Percentiles rank a stretch among this genome's conserved stretches.
These are phyloP conservation scores for Vanrija sp. DNA, from an alignment of 1,284 basidiomycete species.

Conservation along the genomic window DNA sequence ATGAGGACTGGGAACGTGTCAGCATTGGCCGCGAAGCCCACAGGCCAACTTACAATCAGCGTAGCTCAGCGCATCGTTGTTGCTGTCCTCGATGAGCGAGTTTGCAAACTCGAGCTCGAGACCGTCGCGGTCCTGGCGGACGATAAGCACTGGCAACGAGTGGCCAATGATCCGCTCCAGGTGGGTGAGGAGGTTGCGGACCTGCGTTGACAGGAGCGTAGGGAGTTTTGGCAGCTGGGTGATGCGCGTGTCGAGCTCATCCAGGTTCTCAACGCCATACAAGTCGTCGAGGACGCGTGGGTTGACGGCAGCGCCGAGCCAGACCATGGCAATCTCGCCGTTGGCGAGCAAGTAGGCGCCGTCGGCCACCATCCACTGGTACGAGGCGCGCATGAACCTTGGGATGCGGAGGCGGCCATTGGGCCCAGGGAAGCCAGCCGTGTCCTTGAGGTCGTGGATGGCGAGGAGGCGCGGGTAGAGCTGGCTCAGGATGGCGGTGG, in stretches of 20 bases:
- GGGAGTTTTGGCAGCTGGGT: constrained; percentile 68
- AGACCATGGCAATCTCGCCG: constrained; percentile 83
- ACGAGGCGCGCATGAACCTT: constrained; percentile 74
- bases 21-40: neutral
- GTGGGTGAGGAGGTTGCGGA: constrained; percentile 74
- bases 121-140: constrained; percentile 89
- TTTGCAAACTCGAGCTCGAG: constrained; percentile 95
- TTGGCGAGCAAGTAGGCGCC: constrained; percentile 93
- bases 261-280: constrained; percentile 76
- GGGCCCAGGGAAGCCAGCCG: constrained; percentile 59
- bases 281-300: constrained; percentile 79
- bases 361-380: constrained; percentile 82
- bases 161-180: constrained; percentile 65
- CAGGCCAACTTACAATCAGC: constrained; percentile 64
- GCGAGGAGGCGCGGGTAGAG: constrained; percentile 89
- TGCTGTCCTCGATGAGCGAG: constrained; percentile 94
- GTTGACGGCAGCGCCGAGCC: constrained; percentile 80
- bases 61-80: constrained; percentile 89
- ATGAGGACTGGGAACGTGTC: constrained; percentile 34
- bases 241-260: constrained; percentile 69
- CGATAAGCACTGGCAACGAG: constrained; percentile 67
- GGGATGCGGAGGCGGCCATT: constrained; percentile 67
- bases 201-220: constrained; percentile 75
- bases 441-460: constrained; percentile 75
- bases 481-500: constrained; percentile 67